Conservation (phyloP, 805 yeast species). For the Teunomyces stri region DNA sequence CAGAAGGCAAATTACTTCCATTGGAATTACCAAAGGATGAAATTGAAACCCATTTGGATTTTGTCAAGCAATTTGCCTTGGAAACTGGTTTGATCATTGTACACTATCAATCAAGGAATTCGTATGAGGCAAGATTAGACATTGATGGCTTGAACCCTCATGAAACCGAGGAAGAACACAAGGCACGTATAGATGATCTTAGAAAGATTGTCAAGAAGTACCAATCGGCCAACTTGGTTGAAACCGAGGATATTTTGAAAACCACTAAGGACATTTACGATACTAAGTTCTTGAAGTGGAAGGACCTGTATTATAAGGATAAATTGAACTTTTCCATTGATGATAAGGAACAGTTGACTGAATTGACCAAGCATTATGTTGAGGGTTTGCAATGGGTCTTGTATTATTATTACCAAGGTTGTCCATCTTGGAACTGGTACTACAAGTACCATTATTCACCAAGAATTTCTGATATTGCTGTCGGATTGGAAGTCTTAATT, state of each 20-base stretch:
- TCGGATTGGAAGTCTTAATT: slow-evolving; percentile 62
- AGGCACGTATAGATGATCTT: slow-evolving; percentile 48
- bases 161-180: slow-evolving; percentile 65
- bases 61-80: slow-evolving; percentile 60
- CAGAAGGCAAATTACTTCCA: slow-evolving; percentile 22
- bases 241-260: slow-evolving; percentile 52
- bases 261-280: slow-evolving; percentile 61
- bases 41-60: slow-evolving; percentile 51
- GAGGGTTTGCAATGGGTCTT: slow-evolving; percentile 98
- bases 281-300: slow-evolving; percentile 77
- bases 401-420: slow-evolving; percentile 84
- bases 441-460: slow-evolving; percentile 91
- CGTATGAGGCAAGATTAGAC: slow-evolving; percentile 61
- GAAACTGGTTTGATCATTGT: slow-evolving; percentile 66
- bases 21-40: slow-evolving; percentile 46
- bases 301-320: slow-evolving; percentile 77
- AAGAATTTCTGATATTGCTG: slow-evolving; percentile 79
- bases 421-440: slow-evolving; percentile 96
- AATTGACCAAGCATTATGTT: slow-evolving; percentile 73
- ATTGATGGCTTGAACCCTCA: slow-evolving; percentile 69
- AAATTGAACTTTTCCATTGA: slow-evolving; percentile 69
- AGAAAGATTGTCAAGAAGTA: slow-evolving; percentile 60
- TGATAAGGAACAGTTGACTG: slow-evolving; percentile 58
- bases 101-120: slow-evolving; percentile 56
- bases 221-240: slow-evolving; percentile 61